Base-by-base conservation (phyloP, 2,329 filamentous ascomycete genomes). In the Escovopsis weberi region DNA sequence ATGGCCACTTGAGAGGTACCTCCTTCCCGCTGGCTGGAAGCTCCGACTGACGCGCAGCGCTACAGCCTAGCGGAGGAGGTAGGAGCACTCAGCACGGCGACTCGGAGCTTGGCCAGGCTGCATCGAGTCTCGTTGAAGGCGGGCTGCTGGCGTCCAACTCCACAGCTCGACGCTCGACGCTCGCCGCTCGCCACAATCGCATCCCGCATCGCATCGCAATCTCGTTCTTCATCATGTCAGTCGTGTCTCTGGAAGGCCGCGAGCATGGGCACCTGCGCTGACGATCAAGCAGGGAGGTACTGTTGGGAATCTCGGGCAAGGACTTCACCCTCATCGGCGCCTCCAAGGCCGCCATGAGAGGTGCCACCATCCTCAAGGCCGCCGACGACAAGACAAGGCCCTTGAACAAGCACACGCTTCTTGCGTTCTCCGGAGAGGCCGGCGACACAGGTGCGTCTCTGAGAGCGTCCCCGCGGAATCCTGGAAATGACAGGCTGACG, bases 311-410 rank as follows among this genome's bases (percentile, higher is more conserved):
- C 65, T 95, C 89, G 47, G 93, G 91, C 71, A 94, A 94, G 74
- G 93, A 98, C 77, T 98, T 95, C 66, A 93, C 88, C 69, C 80
- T 98, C 74, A 80, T 98, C 63, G 91, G 87, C 57, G 85, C 91
- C 56, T 96, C 88, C 50, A 96, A 98, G 73, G 91, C 91, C 60
- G 85, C 88, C 57, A 96, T 96, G 88, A 81, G 91, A 70, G 91
- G 91, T 57, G 85, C 87, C 50, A 95, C 89, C 46, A 83, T 98
- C 64, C 80, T 98, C 60, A 98, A 98, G 68, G 78, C 85, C 45
- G 76, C 79, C 52, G 93, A 98, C 66, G 89, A 98, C 75, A 98
- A 98, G 78, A 98, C 91, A 51, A 78, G 86, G 61, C 68, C 75
- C 52, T 72, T 98, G 54, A 98, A 94, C 75, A 82, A 91, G 68